Base-by-base conservation (phyloP, 2,329 filamentous ascomycete species). In the Malbranchea zuffiana region DNA sequence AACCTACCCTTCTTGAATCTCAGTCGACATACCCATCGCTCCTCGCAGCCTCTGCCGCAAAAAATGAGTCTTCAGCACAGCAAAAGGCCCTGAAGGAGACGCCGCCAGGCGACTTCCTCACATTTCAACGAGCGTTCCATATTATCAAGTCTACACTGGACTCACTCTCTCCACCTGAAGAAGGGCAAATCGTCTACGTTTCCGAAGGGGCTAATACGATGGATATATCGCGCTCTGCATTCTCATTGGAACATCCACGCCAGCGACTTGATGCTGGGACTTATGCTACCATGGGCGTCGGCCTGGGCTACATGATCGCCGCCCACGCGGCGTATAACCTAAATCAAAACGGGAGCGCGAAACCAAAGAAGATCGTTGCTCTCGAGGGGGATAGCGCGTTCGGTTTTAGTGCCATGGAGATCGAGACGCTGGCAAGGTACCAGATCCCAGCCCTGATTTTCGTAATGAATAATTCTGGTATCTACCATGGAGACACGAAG, bases 151-250 rank as follows among this genome's bases (percentile, higher is more conserved):
- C 55, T 3, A 63, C 62, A 2, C 54, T 75, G 6, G 62, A 72
- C 44, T 47, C 44, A 3, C 48, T 69, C 19, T 68, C 61, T 0
- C 65, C 60, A 8, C 61, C 60, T 1, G 56, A 61, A 26, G 52
- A 67, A 8, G 68, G 65, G 15, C 54, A 61, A 28, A 62, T 74
- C 16, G 66, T 74, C 15, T 75, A 74, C 43, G 58, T 75, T 23
- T 71, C 69, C 1, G 71, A 75, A 54, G 71, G 72, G 5, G 69
- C 72, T 6, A 74, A 74, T 47, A 73, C 71, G 5, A 76, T 75
- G 72, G 72, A 75, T 45, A 74, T 75, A 36, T 72, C 68, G 2
- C 66, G 72, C 13, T 68, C 66, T 8, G 60, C 66, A 28, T 75
- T 75, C 48, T 61, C 67, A 0, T 58, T 75, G 12, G 59, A 70